Base-by-base conservation (phyloP, 169 alveolate genomes). In the Plasmodium fragile region DNA sequence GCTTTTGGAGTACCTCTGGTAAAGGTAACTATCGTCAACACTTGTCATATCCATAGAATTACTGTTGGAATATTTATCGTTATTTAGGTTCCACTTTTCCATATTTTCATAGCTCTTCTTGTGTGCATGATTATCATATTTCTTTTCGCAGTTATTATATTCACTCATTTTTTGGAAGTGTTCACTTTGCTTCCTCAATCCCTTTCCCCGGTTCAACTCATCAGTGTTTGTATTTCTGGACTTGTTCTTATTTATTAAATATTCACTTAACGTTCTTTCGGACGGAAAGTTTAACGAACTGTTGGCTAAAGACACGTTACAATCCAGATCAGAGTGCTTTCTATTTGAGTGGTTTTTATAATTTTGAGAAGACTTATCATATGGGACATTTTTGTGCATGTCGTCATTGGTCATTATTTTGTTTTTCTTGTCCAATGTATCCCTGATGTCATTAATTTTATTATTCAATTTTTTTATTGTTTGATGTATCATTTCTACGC, bases 401-500 rank as follows among this genome's bases (percentile, higher is more conserved):
- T 69, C 73, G 28, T 85, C 84, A 52, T 85, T 85, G 28, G 41
- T 25, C 36, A 65, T 65, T 3, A 85, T 73, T 53, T 75, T 85
- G 69, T 85, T 85, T 85, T 85, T 72, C 85, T 69, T 85, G 22
- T 85, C 93, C 45, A 85, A 13, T 55, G 93, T 77, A 32, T 30
- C 70, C 43, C 55, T 16, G 4, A 85, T 85, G 25, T 85, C 93
- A 30, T 72, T 85, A 52, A 85, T 85, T 85, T 85, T 85, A 53
- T 72, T 45, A 69, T 85, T 85, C 78, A 85, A 30, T 53, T 85
- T 85, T 85, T 85, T 85, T 28, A 85, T 73, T 18, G 93, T 85
- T 85, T 85, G 93, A 32, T 85, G 83, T 85, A 85, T 32, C 65
- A 85, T 73, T 73, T 85, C 93, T 73, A 85, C 93, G 65, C 80